A percentile compares a stretch with the other conserved stretches of the same genome.
These are phyloP conservation scores for Suillus occidentalis DNA, from an alignment of 768 basidiomycete genomes.

Conservation along the genomic window DNA sequence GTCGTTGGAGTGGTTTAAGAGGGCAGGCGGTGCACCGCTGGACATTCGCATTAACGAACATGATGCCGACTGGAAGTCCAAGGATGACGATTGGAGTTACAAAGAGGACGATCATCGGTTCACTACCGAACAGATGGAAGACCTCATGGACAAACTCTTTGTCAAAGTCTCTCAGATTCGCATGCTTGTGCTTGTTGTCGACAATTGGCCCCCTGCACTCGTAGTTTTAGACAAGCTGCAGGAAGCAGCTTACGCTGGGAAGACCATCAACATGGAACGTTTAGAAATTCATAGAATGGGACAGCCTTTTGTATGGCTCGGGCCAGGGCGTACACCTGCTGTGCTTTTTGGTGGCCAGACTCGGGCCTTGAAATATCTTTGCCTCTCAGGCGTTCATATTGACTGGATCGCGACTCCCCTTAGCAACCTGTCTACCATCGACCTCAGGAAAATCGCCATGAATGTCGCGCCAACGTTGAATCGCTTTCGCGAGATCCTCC, in stretches of 20 bases:
- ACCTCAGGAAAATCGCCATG: slow-evolving; percentile 61
- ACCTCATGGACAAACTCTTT: slow-evolving; percentile 52
- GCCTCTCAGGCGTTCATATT: slow-evolving; percentile 59
- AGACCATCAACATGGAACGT: slow-evolving; percentile 50
- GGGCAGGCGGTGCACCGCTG: slow-evolving; percentile 53
- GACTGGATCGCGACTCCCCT: slow-evolving; percentile 54
- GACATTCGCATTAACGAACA: slow-evolving; percentile 62
- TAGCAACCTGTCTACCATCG: slow-evolving; percentile 59
- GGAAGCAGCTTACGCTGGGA: slow-evolving; percentile 31
- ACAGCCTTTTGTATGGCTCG: slow-evolving; percentile 45
- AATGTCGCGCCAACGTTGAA: slow-evolving; percentile 47
- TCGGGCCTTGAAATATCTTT: slow-evolving; percentile 48
- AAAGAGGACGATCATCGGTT: slow-evolving; percentile 31
- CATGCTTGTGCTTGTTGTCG: slow-evolving; percentile 56
- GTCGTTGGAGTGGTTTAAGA: slow-evolving; percentile 55
- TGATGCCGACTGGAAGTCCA: slow-evolving; percentile 19
- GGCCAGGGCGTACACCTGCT: slow-evolving; percentile 36
- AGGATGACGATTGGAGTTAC: slow-evolving; percentile 20
- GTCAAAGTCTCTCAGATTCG: slow-evolving; percentile 57
- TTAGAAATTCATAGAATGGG: slow-evolving; percentile 66
- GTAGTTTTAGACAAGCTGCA: slow-evolving; percentile 51
- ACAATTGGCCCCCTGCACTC: slow-evolving; percentile 54
- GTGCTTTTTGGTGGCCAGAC: slow-evolving; percentile 53
- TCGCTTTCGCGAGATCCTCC: slow-evolving; percentile 55
- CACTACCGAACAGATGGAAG: slow-evolving; percentile 43